Percentiles rank a stretch among this genome's conserved stretches.
phyloP scores from a whole-genome alignment of 176 grass and related monocot species.

The Ananas comosus region DNA sequence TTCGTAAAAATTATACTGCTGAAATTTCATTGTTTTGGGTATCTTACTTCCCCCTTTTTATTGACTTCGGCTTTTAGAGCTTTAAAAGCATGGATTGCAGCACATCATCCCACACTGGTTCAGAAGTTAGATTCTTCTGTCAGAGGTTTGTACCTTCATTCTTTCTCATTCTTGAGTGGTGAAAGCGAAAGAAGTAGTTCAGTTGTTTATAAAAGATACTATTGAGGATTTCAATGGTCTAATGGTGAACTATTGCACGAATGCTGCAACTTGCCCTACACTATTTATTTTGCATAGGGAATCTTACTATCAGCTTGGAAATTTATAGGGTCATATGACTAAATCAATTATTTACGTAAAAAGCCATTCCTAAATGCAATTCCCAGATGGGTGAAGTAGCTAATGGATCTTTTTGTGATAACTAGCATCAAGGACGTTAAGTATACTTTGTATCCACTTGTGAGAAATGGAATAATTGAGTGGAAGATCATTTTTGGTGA shows the following conservation, averaged over 20 bases:
- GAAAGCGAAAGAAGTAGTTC: neutral
- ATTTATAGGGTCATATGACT: no score
- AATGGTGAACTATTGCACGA: no score
- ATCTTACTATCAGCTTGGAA: no score
- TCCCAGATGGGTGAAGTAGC: no score
- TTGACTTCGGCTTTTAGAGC: constrained; percentile 20
- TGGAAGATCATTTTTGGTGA: no score
- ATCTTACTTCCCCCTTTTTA: constrained; percentile 5
- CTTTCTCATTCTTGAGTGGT: constrained; percentile 1
- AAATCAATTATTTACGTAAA: no score
- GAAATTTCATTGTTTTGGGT: constrained; percentile 12
- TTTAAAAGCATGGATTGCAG: constrained; percentile 64
- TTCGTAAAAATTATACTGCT: neutral
- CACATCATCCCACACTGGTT: constrained; percentile 32
- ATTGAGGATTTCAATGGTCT: neutral
- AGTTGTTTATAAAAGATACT: neutral
- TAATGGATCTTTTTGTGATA: no score
- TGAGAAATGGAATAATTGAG: no score
- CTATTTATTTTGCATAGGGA: neutral
- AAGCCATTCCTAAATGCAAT: no score
- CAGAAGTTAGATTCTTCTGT: constrained; percentile 64
- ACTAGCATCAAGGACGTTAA: no score
- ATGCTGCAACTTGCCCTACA: neutral
- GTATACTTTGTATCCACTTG: no score
- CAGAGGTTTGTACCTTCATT: constrained; percentile 52